Conservation (phyloP, 345 rosid genomes). For the Gossypium sturtianum region DNA sequence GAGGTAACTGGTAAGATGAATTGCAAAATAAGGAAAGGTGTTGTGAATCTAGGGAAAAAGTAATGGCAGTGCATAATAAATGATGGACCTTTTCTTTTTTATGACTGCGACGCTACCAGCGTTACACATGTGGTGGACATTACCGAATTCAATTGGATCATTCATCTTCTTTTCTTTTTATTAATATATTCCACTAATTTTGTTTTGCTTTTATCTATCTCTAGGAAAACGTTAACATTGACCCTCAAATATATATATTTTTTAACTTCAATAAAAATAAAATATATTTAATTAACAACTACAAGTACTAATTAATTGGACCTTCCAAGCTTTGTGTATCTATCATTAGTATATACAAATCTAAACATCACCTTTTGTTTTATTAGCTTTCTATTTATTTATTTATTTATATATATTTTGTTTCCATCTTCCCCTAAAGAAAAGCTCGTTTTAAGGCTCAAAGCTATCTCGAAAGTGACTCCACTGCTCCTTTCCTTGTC, state of each 20-base stretch:
- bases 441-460: neutral
- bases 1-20: neutral
- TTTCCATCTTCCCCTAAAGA: neutral
- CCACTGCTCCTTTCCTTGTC: conserved; percentile 15
- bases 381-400: neutral
- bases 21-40: neutral
- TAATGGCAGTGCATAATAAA: neutral
- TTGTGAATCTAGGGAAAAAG: neutral
- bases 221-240: too few relatives aligned
- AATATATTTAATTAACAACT: too few relatives aligned
- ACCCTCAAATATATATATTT: neutral
- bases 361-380: neutral
- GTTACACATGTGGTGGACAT: conserved; percentile 12
- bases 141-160: neutral
- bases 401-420: neutral
- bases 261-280: too few relatives aligned
- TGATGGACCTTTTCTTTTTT: neutral
- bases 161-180: neutral
- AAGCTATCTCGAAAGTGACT: conserved; percentile 20
- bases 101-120: conserved; percentile 1
- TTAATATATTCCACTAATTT: neutral
- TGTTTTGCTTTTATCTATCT: too few relatives aligned
- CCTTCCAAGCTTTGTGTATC: neutral
- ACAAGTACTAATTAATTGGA: too few relatives aligned
- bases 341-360: neutral